A percentile compares a stretch with the other conserved stretches of the same genome.
Evolutionary conservation across 2,329 filamentous ascomycete genomes (phyloP).

Genomic region (Massarina eburnea): DNA sequence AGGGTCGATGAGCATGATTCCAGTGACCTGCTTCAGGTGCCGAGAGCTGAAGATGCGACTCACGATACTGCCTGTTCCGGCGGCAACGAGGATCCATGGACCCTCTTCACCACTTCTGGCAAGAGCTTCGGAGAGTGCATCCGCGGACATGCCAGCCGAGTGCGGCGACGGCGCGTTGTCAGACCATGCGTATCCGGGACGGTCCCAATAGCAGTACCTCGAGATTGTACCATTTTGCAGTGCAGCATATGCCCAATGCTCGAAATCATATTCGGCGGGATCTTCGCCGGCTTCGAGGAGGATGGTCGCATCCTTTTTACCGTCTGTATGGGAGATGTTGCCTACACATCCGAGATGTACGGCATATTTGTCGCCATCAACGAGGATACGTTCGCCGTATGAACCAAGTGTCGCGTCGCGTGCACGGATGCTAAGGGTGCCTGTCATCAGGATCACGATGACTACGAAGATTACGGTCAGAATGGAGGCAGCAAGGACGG

Average conservation of each 20-base stretch:
- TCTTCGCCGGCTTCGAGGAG: constrained; percentile 82
- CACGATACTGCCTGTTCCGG: constrained; percentile 85
- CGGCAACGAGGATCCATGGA: constrained; percentile 85
- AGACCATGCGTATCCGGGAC: constrained; percentile 83
- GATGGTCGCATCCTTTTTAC: constrained; percentile 70
- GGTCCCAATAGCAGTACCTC: constrained; percentile 94
- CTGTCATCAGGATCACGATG: constrained; percentile 73
- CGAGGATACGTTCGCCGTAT: constrained; percentile 74
- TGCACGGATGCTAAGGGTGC: constrained; percentile 76
- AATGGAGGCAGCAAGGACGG: constrained; percentile 73
- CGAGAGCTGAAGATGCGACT: constrained; percentile 88
- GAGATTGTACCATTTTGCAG: constrained; percentile 78
- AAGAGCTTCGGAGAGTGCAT: constrained; percentile 84
- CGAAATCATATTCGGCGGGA: constrained; percentile 76
- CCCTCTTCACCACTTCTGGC: constrained; percentile 78
- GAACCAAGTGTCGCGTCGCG: constrained; percentile 74
- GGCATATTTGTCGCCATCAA: constrained; percentile 82
- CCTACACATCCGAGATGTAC: constrained; percentile 85
- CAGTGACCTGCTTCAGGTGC: constrained; percentile 72
- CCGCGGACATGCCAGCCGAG: constrained; percentile 88
- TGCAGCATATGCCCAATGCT: constrained; percentile 75
- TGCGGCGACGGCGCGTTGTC: constrained; percentile 94
- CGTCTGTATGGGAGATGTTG: constrained; percentile 60
- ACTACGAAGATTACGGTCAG: constrained; percentile 69
- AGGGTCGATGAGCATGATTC: constrained; percentile 82